These are phyloP conservation scores for Tetrahymena borealis DNA, from an alignment of 73 alveolate species.

Conservation along the genomic window DNA sequence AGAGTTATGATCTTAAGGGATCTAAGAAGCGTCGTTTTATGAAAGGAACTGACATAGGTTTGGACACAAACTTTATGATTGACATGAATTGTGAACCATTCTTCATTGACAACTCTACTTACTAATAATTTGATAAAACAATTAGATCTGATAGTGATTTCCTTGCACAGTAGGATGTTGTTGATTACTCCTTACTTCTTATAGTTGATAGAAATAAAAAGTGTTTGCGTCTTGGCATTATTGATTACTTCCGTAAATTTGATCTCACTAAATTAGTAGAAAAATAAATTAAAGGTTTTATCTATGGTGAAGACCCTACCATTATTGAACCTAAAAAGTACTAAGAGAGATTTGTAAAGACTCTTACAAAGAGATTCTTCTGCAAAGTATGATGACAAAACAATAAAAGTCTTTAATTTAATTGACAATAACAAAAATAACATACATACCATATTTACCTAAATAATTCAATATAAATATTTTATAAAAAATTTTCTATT, in stretches of 20 bases:
- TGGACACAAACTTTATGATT: constrained; percentile 38
- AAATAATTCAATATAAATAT: too few relatives aligned
- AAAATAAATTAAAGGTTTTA: neutral
- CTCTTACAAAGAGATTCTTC: neutral
- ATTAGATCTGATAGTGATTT: constrained; percentile 17
- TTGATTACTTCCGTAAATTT: constrained; percentile 38
- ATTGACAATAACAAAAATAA: too few relatives aligned
- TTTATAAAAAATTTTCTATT: too few relatives aligned
- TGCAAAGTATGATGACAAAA: neutral
- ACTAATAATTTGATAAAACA: neutral
- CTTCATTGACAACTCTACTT: neutral
- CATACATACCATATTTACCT: too few relatives aligned
- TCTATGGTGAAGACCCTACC: neutral
- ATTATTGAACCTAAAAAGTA: neutral
- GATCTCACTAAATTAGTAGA: constrained; percentile 13
- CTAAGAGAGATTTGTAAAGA: neutral
- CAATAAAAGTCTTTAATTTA: neutral
- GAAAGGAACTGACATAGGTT: constrained; percentile 4
- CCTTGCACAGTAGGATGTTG: constrained; percentile 4
- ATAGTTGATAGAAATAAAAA: constrained; percentile 22
- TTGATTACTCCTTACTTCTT: constrained; percentile 31
- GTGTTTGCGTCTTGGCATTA: constrained; percentile 22
- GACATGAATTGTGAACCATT: constrained; percentile 39
- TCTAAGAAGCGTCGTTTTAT: constrained; percentile 6
- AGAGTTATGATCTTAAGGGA: constrained; percentile 30